A percentile compares a stretch with the other conserved stretches of the same genome.
Evolutionary conservation across 2,329 filamentous ascomycete species (phyloP).

Genomic region (Ascomycota sp.): DNA sequence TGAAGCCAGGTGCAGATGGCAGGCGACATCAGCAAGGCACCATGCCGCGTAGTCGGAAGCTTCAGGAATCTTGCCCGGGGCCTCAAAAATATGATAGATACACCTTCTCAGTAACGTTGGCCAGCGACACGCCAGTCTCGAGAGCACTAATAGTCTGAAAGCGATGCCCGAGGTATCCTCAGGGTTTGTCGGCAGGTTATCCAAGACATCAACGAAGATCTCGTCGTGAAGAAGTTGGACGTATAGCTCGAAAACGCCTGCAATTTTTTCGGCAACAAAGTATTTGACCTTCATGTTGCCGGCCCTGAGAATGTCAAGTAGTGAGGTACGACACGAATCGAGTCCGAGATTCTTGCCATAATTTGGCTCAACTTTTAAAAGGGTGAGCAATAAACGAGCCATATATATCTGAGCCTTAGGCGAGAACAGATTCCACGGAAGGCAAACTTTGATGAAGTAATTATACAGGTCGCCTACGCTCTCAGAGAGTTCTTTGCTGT

Average conservation of each 20-base stretch:
- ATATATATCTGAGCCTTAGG: slow-evolving; percentile 43
- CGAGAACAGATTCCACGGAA: slow-evolving; percentile 49
- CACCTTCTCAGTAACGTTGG: slow-evolving; percentile 67
- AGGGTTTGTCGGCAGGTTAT: slow-evolving; percentile 49
- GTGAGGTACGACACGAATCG: slow-evolving; percentile 40
- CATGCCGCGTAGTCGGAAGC: slow-evolving; percentile 48
- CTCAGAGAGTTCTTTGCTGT: slow-evolving; percentile 35
- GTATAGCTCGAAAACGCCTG: slow-evolving; percentile 58
- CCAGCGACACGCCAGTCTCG: slow-evolving; percentile 60
- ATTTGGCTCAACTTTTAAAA: slow-evolving; percentile 43
- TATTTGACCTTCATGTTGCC: slow-evolving; percentile 54
- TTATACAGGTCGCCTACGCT: slow-evolving; percentile 55
- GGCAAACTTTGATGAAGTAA: slow-evolving; percentile 46
- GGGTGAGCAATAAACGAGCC: slow-evolving; percentile 41
- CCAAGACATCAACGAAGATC: slow-evolving; percentile 66
- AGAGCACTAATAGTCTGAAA: slow-evolving; percentile 54
- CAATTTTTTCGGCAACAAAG: slow-evolving; percentile 44
- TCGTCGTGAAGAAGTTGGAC: slow-evolving; percentile 64
- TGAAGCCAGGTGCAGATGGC: slow-evolving; percentile 37
- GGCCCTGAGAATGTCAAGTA: slow-evolving; percentile 48
- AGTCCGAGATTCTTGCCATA: slow-evolving; percentile 39
- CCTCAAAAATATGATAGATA: slow-evolving; percentile 87
- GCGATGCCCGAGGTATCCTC: slow-evolving; percentile 64
- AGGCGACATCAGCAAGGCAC: slow-evolving; percentile 46
- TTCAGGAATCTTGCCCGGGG: slow-evolving; percentile 45